A percentile compares a stretch with the other conserved stretches of the same genome.
Conservation (phyloP, 305 asterid species). For the Fraxinus velutina region DNA sequence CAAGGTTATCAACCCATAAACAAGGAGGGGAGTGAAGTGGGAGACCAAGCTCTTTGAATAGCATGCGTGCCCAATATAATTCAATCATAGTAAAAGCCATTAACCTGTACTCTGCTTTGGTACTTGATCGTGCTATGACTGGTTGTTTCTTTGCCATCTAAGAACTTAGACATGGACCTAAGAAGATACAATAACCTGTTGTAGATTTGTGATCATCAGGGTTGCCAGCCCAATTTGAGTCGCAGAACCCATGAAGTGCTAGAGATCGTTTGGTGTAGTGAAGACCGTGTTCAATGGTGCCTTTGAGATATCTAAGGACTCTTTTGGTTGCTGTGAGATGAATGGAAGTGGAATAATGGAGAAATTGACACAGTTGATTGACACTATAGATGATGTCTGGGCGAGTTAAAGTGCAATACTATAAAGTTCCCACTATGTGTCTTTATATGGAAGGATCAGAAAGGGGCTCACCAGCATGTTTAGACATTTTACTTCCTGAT, state of each 20-base stretch:
- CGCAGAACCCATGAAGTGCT: neutral
- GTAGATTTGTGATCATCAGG: neutral
- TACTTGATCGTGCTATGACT: neutral
- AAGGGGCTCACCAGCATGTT: neutral
- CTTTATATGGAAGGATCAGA: neutral
- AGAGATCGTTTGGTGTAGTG: neutral
- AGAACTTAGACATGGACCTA: neutral
- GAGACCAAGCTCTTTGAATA: neutral
- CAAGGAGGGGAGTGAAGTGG: neutral
- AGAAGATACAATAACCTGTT: neutral
- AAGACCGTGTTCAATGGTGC: neutral
- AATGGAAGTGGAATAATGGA: neutral
- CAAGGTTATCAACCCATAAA: neutral
- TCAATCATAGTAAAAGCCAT: neutral
- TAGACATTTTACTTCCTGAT: neutral
- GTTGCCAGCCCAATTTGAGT: neutral
- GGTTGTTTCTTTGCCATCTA: neutral
- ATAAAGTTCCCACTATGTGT: neutral
- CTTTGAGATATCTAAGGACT: neutral
- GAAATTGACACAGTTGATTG: neutral
- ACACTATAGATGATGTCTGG: neutral
- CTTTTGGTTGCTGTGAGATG: neutral
- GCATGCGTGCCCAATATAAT: neutral
- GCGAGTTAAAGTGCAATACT: neutral
- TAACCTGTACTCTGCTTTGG: neutral